phyloP scores from a whole-genome alignment of 208 protist genomes.

The Trichomonas tenax region DNA sequence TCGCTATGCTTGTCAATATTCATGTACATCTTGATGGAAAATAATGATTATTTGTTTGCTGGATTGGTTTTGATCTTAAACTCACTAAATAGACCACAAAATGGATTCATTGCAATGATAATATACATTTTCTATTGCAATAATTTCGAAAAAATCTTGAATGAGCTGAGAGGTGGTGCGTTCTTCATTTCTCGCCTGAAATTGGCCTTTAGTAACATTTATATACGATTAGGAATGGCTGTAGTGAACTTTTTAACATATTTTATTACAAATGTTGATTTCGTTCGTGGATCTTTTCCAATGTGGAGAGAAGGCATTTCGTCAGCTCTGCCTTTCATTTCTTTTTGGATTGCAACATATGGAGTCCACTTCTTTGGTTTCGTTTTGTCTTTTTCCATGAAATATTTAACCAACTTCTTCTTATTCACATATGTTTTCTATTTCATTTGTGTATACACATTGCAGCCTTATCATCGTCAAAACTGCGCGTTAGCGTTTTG shows the following conservation, averaged over 20 bases:
- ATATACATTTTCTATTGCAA: neutral
- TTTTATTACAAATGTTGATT: neutral
- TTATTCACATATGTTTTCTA: neutral
- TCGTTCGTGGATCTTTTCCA: neutral
- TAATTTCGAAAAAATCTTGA: neutral
- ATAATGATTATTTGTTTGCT: neutral
- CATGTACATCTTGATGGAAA: neutral
- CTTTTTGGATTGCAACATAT: neutral
- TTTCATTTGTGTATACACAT: neutral
- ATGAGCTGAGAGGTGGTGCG: neutral
- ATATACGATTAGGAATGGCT: neutral
- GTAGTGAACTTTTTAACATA: neutral
- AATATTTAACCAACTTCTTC: neutral
- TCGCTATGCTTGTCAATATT: neutral
- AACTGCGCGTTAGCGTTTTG: neutral
- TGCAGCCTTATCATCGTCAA: neutral
- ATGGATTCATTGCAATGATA: neutral
- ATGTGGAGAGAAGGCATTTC: neutral
- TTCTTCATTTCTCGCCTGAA: neutral
- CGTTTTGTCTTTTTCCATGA: neutral
- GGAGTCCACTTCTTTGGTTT: neutral
- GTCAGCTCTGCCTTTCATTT: neutral
- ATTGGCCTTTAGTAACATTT: neutral
- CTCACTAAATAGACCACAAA: neutral
- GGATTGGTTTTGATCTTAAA: neutral